Conservation (phyloP, 768 basidiomycete genomes). For the Amanita fuliginea region DNA sequence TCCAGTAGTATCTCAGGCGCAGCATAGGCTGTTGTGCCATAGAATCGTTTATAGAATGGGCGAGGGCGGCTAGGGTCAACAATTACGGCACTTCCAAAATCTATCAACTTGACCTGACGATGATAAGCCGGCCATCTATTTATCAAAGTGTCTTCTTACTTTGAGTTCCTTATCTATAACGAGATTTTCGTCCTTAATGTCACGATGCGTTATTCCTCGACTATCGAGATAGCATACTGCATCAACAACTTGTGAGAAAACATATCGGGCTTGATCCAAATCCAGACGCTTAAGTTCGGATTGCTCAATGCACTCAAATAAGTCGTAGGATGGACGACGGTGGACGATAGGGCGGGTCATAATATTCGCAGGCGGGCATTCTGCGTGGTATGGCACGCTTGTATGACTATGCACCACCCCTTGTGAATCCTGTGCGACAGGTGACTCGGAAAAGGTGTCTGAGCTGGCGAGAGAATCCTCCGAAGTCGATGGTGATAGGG, state of each 20-base stretch:
- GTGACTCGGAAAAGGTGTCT: neutral
- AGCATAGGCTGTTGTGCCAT: conserved; percentile 92
- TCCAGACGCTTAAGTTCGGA: conserved; percentile 67
- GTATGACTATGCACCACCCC: conserved; percentile 10
- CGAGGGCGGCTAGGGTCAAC: conserved; percentile 51
- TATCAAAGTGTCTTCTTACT: conserved; percentile 23
- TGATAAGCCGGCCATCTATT: neutral
- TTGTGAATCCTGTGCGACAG: neutral
- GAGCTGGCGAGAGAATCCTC: conserved; percentile 24
- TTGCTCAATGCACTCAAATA: conserved; percentile 94
- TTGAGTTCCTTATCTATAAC: conserved; percentile 67
- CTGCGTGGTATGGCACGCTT: conserved; percentile 11
- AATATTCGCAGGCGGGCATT: conserved; percentile 9
- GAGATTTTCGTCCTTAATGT: conserved; percentile 96
- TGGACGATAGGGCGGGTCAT: conserved; percentile 31
- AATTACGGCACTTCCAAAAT: conserved; percentile 86
- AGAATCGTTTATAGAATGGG: conserved; percentile 71
- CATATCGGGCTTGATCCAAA: conserved; percentile 68
- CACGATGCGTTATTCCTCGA: conserved; percentile 85
- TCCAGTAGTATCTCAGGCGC: conserved; percentile 89
- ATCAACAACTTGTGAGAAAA: conserved; percentile 83
- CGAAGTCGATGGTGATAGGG: conserved; percentile 47
- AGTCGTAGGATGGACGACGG: conserved; percentile 77
- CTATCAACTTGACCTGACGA: conserved; percentile 81
- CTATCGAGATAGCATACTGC: conserved; percentile 72